These are phyloP conservation scores for Acrocalymma vagum DNA, from an alignment of 2,329 filamentous ascomycete species.

Conservation along the genomic window DNA sequence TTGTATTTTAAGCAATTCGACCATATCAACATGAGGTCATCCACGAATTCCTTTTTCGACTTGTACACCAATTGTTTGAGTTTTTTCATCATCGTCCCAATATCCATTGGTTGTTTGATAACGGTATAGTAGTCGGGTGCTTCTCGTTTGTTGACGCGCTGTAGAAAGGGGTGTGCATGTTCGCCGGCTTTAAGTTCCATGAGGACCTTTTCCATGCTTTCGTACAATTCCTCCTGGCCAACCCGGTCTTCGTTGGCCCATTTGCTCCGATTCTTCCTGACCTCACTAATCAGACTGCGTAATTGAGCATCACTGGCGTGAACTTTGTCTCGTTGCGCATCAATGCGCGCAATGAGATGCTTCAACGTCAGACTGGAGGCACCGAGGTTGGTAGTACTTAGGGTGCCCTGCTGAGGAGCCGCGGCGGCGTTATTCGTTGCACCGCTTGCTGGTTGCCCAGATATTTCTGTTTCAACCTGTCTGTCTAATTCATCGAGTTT, in stretches of 20 bases:
- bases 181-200: constrained; percentile 98
- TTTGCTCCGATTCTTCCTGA: constrained; percentile 96
- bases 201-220: constrained; percentile 94
- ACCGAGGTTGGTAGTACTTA: constrained; percentile 93
- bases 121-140: constrained; percentile 94
- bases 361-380: constrained; percentile 96
- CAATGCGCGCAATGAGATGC: constrained; percentile 94
- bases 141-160: constrained; percentile 94
- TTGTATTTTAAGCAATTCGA: constrained; percentile 97
- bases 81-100: constrained; percentile 98
- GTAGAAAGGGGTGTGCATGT: constrained; percentile 94
- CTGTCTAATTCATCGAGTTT: constrained; percentile 96
- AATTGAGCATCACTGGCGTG: constrained; percentile 92
- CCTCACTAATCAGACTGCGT: constrained; percentile 92
- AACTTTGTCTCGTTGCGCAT: constrained; percentile 89
- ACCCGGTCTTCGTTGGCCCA: constrained; percentile 99
- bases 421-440: constrained; percentile 60
- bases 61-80: constrained; percentile 71
- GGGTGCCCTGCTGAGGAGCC: constrained; percentile 79
- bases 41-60: constrained; percentile 89
- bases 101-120: constrained; percentile 97
- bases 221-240: constrained; percentile 96
- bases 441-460: constrained; percentile 60
- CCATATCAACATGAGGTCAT: constrained; percentile 95
- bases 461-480: constrained; percentile 95